A percentile compares a stretch with the other conserved stretches of the same genome.
phyloP scores from a whole-genome alignment of 2,329 filamentous ascomycete genomes.

The Zymoseptoria pseudotritici region DNA sequence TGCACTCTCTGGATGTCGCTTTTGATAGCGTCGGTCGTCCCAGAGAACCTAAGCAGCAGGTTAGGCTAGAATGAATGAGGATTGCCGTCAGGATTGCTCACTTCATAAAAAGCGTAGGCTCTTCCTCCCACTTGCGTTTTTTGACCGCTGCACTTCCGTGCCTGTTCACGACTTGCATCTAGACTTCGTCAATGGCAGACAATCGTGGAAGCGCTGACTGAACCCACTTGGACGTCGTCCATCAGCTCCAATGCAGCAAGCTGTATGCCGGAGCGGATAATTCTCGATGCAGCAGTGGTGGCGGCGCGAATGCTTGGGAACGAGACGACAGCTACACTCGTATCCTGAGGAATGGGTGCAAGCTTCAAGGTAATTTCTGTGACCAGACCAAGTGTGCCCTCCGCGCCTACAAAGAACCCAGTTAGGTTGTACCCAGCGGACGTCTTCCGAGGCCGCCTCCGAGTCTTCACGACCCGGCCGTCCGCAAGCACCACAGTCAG shows the following conservation, averaged over 20 bases:
- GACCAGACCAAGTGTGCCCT: conserved; percentile 73
- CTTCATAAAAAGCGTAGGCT: conserved; percentile 67
- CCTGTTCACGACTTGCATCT: conserved; percentile 72
- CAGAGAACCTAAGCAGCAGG: conserved; percentile 59
- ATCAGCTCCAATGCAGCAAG: conserved; percentile 77
- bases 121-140: conserved; percentile 64
- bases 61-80: background rate
- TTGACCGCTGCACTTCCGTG: conserved; percentile 52
- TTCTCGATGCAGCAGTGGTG: conserved; percentile 62
- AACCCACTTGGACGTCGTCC: conserved; percentile 64
- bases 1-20: conserved; percentile 68
- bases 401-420: conserved; percentile 69
- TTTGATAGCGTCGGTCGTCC: conserved; percentile 65
- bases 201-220: background rate
- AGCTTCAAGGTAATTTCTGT: conserved; percentile 79
- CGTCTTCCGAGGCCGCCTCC: conserved; percentile 66
- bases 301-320: conserved; percentile 73
- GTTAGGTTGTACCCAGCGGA: conserved; percentile 81
- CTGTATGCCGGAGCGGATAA: conserved; percentile 68
- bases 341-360: conserved; percentile 66
- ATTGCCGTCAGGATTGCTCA: background rate
- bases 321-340: conserved; percentile 69
- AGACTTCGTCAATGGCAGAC: background rate
- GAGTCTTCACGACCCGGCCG: conserved; percentile 71
- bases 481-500: conserved; percentile 74